Base-by-base conservation (phyloP, 2,329 filamentous ascomycete species). In the Drechmeria coniospora region DNA sequence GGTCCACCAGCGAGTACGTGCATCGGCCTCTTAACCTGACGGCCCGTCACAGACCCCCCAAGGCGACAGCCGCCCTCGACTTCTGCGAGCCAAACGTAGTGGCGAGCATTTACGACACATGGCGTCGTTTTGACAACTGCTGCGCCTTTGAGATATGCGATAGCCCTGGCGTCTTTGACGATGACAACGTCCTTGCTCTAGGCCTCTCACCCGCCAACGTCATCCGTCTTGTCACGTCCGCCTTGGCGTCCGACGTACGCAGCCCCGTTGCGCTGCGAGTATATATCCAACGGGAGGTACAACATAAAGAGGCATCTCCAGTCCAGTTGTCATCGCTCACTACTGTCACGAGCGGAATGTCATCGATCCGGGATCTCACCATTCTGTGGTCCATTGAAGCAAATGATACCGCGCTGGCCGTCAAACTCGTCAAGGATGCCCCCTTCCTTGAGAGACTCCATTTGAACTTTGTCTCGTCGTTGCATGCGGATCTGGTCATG, bases 201-300 rank as follows among this genome's bases (percentile, higher is more conserved):
- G 25, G 25, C 17, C 25, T 26, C 13, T 11, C 7, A 10, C 25
- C n/a, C 2, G 10, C 17, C 1, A 19, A 20, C 10, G 25, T 26
- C 2, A 7, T 26, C 4, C 18, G 6, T 9, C 25, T 26, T 9
- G 19, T 26, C 15, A 7, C 19, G 12, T 26, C 17, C 14, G 17
- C 17, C 2, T 7, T 19, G 17, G 25, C 16, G 3, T 5, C 25
- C 8, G 12, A 15, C 5, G 10, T 17, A 17, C 17, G 16, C 8
- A 15, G n/a, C 15, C 6, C 18, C 3, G 15, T 13, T 2, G 18
- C 8, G 4, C n/a, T 26, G 11, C 8, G 7, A 4, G 10, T 26
- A 6, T 2, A 20, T 12, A 18, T 26, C 8, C 4, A 6, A 9
- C n/a, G 12, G 4, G 2, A 1, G 2, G 3, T 1, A 4, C 8